Percentiles rank a stretch among this genome's conserved stretches.
These are phyloP conservation scores for Coemansia sp. DNA, from an alignment of 192 early-diverging fungal genomes.

Conservation along the genomic window DNA sequence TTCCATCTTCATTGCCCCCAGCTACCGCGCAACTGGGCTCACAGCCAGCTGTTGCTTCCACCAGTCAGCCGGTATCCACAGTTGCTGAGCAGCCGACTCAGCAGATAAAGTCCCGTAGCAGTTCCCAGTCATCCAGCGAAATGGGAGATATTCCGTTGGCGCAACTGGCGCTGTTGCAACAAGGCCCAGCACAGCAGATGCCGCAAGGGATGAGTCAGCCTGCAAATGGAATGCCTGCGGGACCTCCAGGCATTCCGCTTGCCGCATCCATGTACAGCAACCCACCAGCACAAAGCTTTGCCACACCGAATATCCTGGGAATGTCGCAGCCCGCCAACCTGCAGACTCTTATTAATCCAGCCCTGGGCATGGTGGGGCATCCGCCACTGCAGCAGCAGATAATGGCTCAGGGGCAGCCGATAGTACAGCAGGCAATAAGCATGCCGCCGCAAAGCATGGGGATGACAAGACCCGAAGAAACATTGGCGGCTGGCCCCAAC, in stretches of 20 bases:
- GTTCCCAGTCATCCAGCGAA: conserved; percentile 42
- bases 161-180: conserved; percentile 25
- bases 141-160: conserved; percentile 50
- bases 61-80: not conserved
- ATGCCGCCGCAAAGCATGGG: not conserved
- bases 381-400: not conserved
- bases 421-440: conserved; percentile 1
- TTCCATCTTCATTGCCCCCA: not conserved
- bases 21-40: not conserved
- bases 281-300: not conserved
- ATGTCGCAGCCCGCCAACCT: too few relatives aligned
- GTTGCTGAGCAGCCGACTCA: not conserved
- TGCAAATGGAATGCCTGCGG: too few relatives aligned
- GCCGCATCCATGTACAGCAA: not conserved
- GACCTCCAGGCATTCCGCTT: not conserved
- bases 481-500: not conserved
- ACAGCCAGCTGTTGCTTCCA: not conserved
- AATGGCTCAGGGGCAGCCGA: not conserved
- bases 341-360: not conserved
- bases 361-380: conserved; percentile 1
- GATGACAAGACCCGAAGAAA: not conserved
- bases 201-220: not conserved
- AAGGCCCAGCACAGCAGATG: not conserved
- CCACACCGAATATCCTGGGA: not conserved
- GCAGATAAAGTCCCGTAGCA: conserved; percentile 20